These are phyloP conservation scores for Danielia reshetovae DNA, from an alignment of 805 yeast genomes.

Conservation along the genomic window DNA sequence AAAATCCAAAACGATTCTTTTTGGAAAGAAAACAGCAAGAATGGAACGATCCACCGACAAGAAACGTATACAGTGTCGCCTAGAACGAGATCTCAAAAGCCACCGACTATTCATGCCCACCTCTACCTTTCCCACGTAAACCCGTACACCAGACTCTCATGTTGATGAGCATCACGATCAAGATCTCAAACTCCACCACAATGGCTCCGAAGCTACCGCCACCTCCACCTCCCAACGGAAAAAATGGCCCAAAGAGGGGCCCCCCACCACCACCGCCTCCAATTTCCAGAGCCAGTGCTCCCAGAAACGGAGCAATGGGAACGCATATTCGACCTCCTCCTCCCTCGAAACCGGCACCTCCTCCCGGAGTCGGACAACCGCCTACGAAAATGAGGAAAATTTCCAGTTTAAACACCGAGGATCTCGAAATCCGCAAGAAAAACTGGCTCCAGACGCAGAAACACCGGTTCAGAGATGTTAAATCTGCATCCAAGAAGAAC, in stretches of 20 bases:
- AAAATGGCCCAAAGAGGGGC: not conserved
- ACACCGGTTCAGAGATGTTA: slow-evolving; percentile 41
- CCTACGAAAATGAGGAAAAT: slow-evolving; percentile 10
- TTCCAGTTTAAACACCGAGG: slow-evolving; percentile 7
- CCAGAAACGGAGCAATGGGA: not conserved
- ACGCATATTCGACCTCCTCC: slow-evolving; percentile 3
- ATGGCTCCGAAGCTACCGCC: slow-evolving; percentile 8
- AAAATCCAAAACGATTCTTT: too few relatives aligned
- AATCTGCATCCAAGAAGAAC: slow-evolving; percentile 15
- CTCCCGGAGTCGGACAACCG: slow-evolving; percentile 7
- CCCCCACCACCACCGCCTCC: slow-evolving; percentile 36
- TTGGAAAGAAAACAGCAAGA: too few relatives aligned
- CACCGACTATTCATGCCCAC: not conserved
- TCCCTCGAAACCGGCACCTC: slow-evolving; percentile 2
- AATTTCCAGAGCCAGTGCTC: slow-evolving; percentile 15
- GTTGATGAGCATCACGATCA: slow-evolving; percentile 3
- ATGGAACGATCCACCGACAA: too few relatives aligned
- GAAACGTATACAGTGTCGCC: too few relatives aligned
- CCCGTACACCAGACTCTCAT: slow-evolving; percentile 5
- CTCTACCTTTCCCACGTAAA: not conserved
- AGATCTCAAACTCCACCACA: not conserved
- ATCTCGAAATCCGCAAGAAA: slow-evolving; percentile 42
- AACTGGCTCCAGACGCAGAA: slow-evolving; percentile 67
- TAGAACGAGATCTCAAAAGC: too few relatives aligned
- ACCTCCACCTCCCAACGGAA: slow-evolving; percentile 10